Evolutionary conservation across 768 basidiomycete genomes (phyloP), one percentile per base, ranked within the genome.

Genomic region (Chiua virens): DNA sequence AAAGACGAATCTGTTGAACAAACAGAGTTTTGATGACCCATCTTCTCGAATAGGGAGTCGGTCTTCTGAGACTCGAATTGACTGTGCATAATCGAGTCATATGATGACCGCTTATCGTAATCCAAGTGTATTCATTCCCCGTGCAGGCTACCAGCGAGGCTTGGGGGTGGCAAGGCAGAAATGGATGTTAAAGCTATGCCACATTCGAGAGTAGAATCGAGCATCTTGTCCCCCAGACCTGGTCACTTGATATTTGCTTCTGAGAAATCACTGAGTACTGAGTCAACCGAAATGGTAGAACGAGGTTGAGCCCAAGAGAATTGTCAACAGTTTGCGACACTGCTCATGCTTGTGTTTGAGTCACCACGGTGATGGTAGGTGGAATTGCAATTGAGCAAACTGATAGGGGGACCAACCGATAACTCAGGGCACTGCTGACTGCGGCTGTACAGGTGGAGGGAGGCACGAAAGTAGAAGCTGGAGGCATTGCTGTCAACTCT

Each of bases 141-240:
- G 9, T 44, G 45, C 15, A 50, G 3, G 25, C 57, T 57, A 8
- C 59, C 56, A 22, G 60, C 50, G 13, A 66, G 60, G 47, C 78
- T 79, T 40, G 77, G 78, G 0, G 77, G 64, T 2, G 87, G 86
- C 0, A 87, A 89, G 0, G 80, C 85, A 1, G 84, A 79, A 53
- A 90, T 88, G 0, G 86, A 72, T 0, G 75, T 63, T 23, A 90
- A 73, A 0, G 85, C 79, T 52, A 78, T 74, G 2, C 76, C 79
- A 42, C 74, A 76, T 32, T 80, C 81, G 8, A 58, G 65, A 13
- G 70, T 76, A 28, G 75, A 82, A 34, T 87, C 83, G 55, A 92
- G 87, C 90, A 92, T 92, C 77, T 91, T 92, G 67, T 92, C 90
- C 1, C 90, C 89, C 4, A 92, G 64, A 3, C 84, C 87, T 3